phyloP scores from a whole-genome alignment of 345 rosid genomes.

The Gynandropsis gynandra region DNA sequence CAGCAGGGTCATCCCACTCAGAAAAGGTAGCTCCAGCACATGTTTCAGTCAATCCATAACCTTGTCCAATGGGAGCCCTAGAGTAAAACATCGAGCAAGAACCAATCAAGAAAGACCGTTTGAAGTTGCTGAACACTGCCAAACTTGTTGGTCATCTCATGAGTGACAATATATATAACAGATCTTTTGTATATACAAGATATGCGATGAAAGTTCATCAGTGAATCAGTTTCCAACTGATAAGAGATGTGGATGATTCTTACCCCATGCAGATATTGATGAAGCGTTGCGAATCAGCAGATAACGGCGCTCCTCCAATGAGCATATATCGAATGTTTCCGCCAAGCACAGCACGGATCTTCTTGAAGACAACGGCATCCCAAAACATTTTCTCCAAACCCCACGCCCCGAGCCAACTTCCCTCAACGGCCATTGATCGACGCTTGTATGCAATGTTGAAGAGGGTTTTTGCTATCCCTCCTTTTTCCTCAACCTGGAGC shows the following conservation, averaged over 20 bases:
- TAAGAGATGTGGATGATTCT: constrained; percentile 16
- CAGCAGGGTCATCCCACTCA: constrained; percentile 62
- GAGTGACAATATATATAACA: no score
- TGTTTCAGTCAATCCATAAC: constrained; percentile 94
- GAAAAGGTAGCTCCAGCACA: constrained; percentile 84
- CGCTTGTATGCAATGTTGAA: constrained; percentile 67
- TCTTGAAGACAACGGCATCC: constrained; percentile 60
- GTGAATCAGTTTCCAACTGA: background rate
- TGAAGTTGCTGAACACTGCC: constrained; percentile 1
- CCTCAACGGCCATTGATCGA: constrained; percentile 59
- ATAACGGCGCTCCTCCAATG: constrained; percentile 90
- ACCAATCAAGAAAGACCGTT: constrained; percentile 16
- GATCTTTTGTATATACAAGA: no score
- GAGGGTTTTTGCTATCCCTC: constrained; percentile 59
- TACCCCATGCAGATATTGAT: constrained; percentile 94
- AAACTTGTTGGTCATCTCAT: no score
- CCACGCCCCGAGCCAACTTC: constrained; percentile 96
- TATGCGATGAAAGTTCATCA: background rate
- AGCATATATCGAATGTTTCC: constrained; percentile 68
- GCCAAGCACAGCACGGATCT: constrained; percentile 63
- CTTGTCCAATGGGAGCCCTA: constrained; percentile 85
- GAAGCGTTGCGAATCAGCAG: constrained; percentile 75
- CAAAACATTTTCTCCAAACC: constrained; percentile 67
- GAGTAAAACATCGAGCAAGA: constrained; percentile 5
- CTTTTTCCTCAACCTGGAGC: constrained; percentile 70